Evolutionary conservation across 1,139 yeast species (phyloP).

Genomic region (Wickerhamomyces sp.): DNA sequence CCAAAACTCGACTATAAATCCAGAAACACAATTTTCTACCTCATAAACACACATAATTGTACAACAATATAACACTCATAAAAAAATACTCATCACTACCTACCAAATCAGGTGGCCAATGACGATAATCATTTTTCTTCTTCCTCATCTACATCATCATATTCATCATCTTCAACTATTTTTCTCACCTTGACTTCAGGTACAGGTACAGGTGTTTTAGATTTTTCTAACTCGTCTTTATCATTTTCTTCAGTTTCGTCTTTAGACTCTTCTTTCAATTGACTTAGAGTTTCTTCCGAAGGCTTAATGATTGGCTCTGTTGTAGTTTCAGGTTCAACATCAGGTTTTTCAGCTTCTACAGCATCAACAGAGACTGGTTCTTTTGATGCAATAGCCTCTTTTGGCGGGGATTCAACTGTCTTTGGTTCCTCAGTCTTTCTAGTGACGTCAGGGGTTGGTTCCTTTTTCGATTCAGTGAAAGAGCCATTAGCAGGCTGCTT

Average conservation of each 20-base stretch:
- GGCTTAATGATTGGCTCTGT: conserved; percentile 32
- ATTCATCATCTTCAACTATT: conserved; percentile 79
- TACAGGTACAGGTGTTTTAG: conserved; percentile 26
- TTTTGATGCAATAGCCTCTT: conserved; percentile 5
- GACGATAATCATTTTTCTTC: not conserved
- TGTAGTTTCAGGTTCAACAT: conserved; percentile 4
- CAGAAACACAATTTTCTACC: too few relatives aligned
- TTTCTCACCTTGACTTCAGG: conserved; percentile 69
- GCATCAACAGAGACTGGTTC: conserved; percentile 7
- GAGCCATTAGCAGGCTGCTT: too few relatives aligned
- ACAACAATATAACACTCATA: too few relatives aligned
- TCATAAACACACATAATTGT: too few relatives aligned
- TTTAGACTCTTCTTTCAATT: conserved; percentile 39
- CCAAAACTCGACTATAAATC: too few relatives aligned
- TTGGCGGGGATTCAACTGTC: not conserved
- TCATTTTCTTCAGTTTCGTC: conserved; percentile 31
- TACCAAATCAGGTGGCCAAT: not conserved
- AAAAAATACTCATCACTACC: too few relatives aligned
- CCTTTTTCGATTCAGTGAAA: not conserved
- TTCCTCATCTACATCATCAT: conserved; percentile 58
- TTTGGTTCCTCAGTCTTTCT: not conserved
- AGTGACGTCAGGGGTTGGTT: conserved; percentile 3
- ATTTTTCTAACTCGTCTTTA: conserved; percentile 28
- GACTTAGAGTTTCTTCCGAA: conserved; percentile 36
- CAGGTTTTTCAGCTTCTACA: not conserved